Evolutionary conservation across 1,284 basidiomycete species (phyloP).

Genomic region (Cerrena zonata): DNA sequence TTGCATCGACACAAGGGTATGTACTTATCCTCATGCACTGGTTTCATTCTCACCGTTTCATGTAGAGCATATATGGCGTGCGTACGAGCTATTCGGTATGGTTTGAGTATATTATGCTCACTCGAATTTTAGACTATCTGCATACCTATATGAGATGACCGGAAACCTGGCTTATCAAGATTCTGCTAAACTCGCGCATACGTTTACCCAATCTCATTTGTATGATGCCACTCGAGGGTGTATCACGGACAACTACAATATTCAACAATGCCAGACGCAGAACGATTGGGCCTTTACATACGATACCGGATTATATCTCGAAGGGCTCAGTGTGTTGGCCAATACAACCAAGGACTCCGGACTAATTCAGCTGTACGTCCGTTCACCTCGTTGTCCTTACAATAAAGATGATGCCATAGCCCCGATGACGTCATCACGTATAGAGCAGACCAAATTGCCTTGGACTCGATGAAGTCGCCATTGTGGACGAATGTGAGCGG

Average conservation of each 20-base stretch:
- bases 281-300: neutral
- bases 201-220: conserved; percentile 4
- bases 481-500: no score
- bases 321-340: conserved; percentile 8
- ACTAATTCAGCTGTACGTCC: conserved; percentile 5
- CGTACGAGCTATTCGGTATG: no score
- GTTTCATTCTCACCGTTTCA: no score
- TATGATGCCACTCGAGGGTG: conserved; percentile 7
- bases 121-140: conserved; percentile 6
- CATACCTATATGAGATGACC: conserved; percentile 8
- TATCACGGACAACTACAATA: conserved; percentile 1
- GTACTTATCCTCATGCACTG: no score
- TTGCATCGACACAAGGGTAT: neutral
- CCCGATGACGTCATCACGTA: no score
- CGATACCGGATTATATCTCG: conserved; percentile 7
- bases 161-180: neutral
- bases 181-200: conserved; percentile 5
- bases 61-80: no score
- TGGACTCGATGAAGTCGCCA: no score
- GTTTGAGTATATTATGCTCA: no score
- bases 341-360: conserved; percentile 4
- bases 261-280: neutral
- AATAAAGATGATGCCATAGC: no score
- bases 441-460: no score
- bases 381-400: no score